A percentile compares a stretch with the other conserved stretches of the same genome.
Conservation (phyloP, 441 rosid species). For the Manihot esculenta region DNA sequence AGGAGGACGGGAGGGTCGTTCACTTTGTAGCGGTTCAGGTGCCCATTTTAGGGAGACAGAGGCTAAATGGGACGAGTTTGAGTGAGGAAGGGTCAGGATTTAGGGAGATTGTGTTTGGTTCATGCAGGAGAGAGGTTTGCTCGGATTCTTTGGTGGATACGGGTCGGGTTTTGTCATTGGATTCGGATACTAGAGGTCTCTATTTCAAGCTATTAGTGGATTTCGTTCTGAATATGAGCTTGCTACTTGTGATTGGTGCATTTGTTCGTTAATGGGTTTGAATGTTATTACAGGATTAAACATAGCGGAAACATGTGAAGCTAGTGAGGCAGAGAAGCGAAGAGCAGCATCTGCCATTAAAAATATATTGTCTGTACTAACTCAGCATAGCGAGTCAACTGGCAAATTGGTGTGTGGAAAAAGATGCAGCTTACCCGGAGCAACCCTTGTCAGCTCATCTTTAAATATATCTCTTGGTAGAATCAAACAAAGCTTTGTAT, state of each 20-base stretch:
- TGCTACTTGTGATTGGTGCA: not conserved
- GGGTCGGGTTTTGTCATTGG: slow-evolving; percentile 38
- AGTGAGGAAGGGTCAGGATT: slow-evolving; percentile 35
- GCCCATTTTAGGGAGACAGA: slow-evolving; percentile 42
- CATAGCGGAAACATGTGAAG: slow-evolving; percentile 63
- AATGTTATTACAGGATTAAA: slow-evolving; percentile 44
- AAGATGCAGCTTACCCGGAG: slow-evolving; percentile 43
- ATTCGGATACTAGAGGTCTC: slow-evolving; percentile 57
- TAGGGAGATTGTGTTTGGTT: slow-evolving; percentile 53
- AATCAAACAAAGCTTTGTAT: slow-evolving; percentile 99
- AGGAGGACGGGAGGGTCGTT: slow-evolving; percentile 53
- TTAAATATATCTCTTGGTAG: slow-evolving; percentile 92
- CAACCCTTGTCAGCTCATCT: slow-evolving; percentile 56
- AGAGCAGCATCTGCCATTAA: slow-evolving; percentile 52
- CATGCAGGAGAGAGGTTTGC: slow-evolving; percentile 77
- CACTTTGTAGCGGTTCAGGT: slow-evolving; percentile 86
- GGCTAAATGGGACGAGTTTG: slow-evolving; percentile 33
- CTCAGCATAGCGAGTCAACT: slow-evolving; percentile 51
- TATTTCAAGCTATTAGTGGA: not conserved
- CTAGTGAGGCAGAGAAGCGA: slow-evolving; percentile 63
- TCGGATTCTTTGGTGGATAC: slow-evolving; percentile 45
- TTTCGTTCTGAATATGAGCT: not conserved
- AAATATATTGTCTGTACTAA: slow-evolving; percentile 57
- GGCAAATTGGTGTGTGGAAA: slow-evolving; percentile 66
- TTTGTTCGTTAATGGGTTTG: slow-evolving; percentile 12